Base-by-base conservation (phyloP, 1,139 yeast species). In the Yamadazyma dushanensis region DNA sequence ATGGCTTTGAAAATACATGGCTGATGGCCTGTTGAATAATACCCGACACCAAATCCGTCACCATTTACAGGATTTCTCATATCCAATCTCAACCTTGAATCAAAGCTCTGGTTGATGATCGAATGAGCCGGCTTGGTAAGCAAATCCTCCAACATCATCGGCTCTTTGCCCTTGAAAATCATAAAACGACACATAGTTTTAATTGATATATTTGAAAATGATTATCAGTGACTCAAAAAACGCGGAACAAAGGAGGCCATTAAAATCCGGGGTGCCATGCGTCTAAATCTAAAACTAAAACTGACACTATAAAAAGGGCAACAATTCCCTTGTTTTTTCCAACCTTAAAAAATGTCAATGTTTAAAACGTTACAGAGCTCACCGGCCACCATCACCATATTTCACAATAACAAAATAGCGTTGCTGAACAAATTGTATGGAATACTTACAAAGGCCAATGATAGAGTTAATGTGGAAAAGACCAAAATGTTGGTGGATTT, bases 31-130 rank as follows among this genome's bases (percentile, higher is more conserved):
- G 33, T 17, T 1, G 86, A 74, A 55, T 92, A 92, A 63, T 92
- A 92, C 1, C 97, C 97, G 7, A 92, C 95, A 1, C 98, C 98
- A 58, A 92, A 92, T 2, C 98, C 98, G 59, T 92, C 98, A 27
- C 98, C 98, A 56, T 92, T 92, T 47, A 92, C 88, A 3, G 98
- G 97, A 38, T 95, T 79, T 46, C 82, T 73, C 70, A 81, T 82
- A 54, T 92, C 98, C 27, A 92, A 70, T 35, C 98, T 73, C 29
- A 92, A 71, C 36, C 98, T 62, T 21, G 95, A 83, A 57, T 92
- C 98, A 52, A 86, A 92, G 2, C 96, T 87, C 57, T 92, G 98
- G 59, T 92, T 92, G 57, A 92, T 92, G 54, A 92, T 92, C 8
- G 97, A 88, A 56, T 92, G 98, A 1, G 96, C 97, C 0, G 98